phyloP scores from a whole-genome alignment of 345 rosid genomes.

The Pseudoturritis turrita region DNA sequence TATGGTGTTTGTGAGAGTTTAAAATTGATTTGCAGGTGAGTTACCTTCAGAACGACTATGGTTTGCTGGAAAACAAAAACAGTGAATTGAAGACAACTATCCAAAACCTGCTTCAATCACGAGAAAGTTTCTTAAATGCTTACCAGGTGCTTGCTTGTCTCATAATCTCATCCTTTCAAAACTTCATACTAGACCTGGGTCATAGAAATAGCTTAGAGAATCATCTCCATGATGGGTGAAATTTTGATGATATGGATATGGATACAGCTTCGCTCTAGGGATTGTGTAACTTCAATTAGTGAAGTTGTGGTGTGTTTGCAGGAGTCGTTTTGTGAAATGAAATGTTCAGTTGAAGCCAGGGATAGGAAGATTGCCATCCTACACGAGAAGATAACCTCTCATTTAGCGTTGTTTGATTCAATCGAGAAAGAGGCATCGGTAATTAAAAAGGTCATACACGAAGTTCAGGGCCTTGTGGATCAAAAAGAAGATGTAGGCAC shows the following conservation, averaged over 20 bases:
- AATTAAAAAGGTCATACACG: slow-evolving; percentile 52
- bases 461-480: slow-evolving; percentile 48
- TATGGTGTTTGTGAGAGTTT: not conserved
- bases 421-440: slow-evolving; percentile 73
- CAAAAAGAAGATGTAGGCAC: slow-evolving; percentile 79
- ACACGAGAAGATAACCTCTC: slow-evolving; percentile 56
- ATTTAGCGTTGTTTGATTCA: slow-evolving; percentile 64
- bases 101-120: slow-evolving; percentile 56
- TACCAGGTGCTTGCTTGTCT: slow-evolving; percentile 47
- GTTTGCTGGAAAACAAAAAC: slow-evolving; percentile 59
- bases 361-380: slow-evolving; percentile 48
- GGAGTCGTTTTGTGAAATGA: slow-evolving; percentile 77
- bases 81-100: slow-evolving; percentile 56
- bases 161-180: not conserved
- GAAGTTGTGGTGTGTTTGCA: slow-evolving; percentile 30
- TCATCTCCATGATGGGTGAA: not conserved
- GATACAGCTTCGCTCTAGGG: not conserved
- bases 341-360: slow-evolving; percentile 47
- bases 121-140: slow-evolving; percentile 54
- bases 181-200: not conserved
- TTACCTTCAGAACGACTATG: slow-evolving; percentile 65
- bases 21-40: slow-evolving; percentile 39
- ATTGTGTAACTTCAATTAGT: not conserved
- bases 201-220: not conserved
- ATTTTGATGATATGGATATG: not conserved